Evolutionary conservation across 2,329 filamentous ascomycete genomes (phyloP).

Genomic region (Epichloe gansuensis): DNA sequence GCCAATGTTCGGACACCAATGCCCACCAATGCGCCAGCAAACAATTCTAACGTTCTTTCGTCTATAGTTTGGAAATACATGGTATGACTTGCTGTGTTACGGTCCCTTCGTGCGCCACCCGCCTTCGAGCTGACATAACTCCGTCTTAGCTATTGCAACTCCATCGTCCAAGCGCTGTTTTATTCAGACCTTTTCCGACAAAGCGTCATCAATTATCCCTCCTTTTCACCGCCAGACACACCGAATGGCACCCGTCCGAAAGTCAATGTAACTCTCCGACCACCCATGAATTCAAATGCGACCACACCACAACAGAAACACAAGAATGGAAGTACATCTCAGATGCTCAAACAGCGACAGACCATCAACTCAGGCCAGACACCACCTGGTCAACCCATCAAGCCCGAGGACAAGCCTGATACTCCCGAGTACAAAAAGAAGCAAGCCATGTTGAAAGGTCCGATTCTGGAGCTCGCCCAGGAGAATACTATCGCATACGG

Average conservation of each 20-base stretch:
- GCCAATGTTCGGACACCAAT: background rate
- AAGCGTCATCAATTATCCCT: slow-evolving; percentile 83
- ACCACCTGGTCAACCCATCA: slow-evolving; percentile 39
- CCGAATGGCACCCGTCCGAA: slow-evolving; percentile 45
- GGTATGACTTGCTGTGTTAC: slow-evolving; percentile 40
- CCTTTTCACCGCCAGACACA: slow-evolving; percentile 54
- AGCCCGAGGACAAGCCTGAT: slow-evolving; percentile 86
- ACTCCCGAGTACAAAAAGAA: slow-evolving; percentile 98
- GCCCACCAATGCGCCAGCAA: background rate
- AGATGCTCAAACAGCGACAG: slow-evolving; percentile 43
- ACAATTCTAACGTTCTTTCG: background rate
- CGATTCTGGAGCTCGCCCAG: slow-evolving; percentile 71
- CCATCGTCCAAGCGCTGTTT: slow-evolving; percentile 92
- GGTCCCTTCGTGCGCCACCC: background rate
- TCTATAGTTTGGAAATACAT: slow-evolving; percentile 85
- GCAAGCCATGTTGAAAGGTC: slow-evolving; percentile 75
- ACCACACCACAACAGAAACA: slow-evolving; percentile 29
- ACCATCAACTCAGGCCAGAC: slow-evolving; percentile 41
- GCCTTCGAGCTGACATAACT: background rate
- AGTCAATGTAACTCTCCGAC: slow-evolving; percentile 49
- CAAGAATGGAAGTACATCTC: slow-evolving; percentile 40
- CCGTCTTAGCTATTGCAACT: slow-evolving; percentile 78
- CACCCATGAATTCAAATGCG: slow-evolving; percentile 37
- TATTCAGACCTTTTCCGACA: slow-evolving; percentile 91
- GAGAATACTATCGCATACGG: slow-evolving; percentile 71